A percentile compares a stretch with the other conserved stretches of the same genome.
These are phyloP conservation scores for Tothia fuscella DNA, from an alignment of 2,329 filamentous ascomycete species.

Conservation along the genomic window DNA sequence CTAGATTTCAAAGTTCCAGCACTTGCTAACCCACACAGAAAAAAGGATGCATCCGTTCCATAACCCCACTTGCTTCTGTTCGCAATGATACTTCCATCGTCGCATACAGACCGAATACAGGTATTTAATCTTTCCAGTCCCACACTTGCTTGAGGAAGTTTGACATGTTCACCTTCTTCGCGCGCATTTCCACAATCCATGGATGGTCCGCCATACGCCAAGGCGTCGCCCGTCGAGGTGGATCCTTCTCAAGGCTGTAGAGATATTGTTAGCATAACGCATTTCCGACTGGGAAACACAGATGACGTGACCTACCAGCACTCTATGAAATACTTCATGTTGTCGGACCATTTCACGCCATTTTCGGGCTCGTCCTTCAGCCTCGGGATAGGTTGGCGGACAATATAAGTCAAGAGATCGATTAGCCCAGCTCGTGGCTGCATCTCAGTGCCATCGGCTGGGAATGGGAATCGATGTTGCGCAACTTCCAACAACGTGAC, in stretches of 20 bases:
- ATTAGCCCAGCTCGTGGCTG: slow-evolving; percentile 87
- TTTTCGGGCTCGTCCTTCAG: slow-evolving; percentile 88
- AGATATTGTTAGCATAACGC: slow-evolving; percentile 17
- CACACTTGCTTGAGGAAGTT: slow-evolving; percentile 90
- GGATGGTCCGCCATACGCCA: slow-evolving; percentile 99
- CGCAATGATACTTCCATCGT: too few species aligned
- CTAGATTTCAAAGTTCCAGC: too few species aligned
- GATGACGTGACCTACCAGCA: slow-evolving; percentile 95
- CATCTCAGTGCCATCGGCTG: slow-evolving; percentile 90
- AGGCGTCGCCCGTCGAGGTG: slow-evolving; percentile 72
- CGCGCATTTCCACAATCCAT: slow-evolving; percentile 95
- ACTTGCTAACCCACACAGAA: too few species aligned
- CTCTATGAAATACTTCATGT: slow-evolving; percentile 98
- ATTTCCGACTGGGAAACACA: neutral
- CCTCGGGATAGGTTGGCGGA: slow-evolving; percentile 86
- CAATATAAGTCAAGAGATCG: slow-evolving; percentile 93
- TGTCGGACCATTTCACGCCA: slow-evolving; percentile 87
- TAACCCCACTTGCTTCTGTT: too few species aligned
- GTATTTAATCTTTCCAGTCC: slow-evolving; percentile 75
- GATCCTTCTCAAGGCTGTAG: slow-evolving; percentile 82
- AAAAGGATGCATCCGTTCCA: too few species aligned
- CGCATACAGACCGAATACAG: too few species aligned
- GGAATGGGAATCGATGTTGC: slow-evolving; percentile 96
- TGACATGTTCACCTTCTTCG: slow-evolving; percentile 94
- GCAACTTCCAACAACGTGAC: slow-evolving; percentile 98